Percentiles rank a stretch among this genome's conserved stretches.
Conservation (phyloP, 2,329 filamentous ascomycete species). For the Leptographium radiaticola region DNA sequence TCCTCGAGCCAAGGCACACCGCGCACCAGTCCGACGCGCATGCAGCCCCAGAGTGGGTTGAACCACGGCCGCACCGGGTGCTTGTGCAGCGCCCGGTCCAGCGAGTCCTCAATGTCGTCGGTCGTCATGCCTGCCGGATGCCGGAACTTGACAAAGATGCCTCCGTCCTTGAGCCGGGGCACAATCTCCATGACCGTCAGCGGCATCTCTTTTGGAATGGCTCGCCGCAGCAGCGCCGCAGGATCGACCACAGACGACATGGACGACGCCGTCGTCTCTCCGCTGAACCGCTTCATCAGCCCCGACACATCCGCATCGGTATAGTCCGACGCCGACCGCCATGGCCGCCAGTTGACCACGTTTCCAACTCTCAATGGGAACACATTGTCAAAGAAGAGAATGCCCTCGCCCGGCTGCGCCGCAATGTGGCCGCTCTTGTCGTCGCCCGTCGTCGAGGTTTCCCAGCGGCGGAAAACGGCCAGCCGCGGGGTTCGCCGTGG, state of each 20-base stretch:
- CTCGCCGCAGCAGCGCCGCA: conserved; percentile 41
- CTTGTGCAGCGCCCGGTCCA: conserved; percentile 52
- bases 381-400: conserved; percentile 85
- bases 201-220: conserved; percentile 46
- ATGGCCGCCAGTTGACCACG: conserved; percentile 29
- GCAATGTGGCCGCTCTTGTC: conserved; percentile 71
- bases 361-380: conserved; percentile 62
- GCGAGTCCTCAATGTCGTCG: conserved; percentile 31
- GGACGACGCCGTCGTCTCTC: conserved; percentile 14
- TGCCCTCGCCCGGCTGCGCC: conserved; percentile 61
- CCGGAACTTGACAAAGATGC: conserved; percentile 80
- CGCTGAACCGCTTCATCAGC: conserved; percentile 39
- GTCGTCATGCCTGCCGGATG: conserved; percentile 27
- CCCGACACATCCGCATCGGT: conserved; percentile 33
- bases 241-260: conserved; percentile 26
- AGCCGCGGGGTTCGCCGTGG: too few species aligned
- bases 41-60: conserved; percentile 56
- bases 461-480: conserved; percentile 19
- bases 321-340: conserved; percentile 21
- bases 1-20: conserved; percentile 93
- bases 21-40: conserved; percentile 60
- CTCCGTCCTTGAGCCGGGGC: conserved; percentile 79
- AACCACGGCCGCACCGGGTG: conserved; percentile 79
- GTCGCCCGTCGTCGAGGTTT: conserved; percentile 37
- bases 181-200: conserved; percentile 70